Evolutionary conservation across 139 green algal species (phyloP), one percentile per base, ranked within the genome.

Genomic region (Gonium pectorale): DNA sequence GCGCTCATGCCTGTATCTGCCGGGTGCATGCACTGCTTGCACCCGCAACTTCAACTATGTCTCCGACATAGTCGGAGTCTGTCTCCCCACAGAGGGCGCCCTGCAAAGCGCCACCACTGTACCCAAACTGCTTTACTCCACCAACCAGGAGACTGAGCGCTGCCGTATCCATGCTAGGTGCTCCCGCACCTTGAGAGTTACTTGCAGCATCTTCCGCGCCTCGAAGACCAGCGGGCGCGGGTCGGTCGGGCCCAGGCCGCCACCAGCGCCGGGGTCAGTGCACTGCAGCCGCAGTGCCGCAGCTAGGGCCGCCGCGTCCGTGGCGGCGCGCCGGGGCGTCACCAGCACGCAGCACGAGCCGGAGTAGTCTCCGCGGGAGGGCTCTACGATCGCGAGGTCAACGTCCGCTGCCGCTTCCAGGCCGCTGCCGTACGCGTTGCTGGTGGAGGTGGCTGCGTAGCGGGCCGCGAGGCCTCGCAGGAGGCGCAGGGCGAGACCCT

Each of bases 261-360:
- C 68, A 3, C 26, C 43, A 11, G 9, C 27, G 1, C 33, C 5
- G 63, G 33, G 9, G 63, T 19, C 63, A 46, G 33, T 35, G 13
- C 46, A 11, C 62, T 41, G 62, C 62, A 43, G 62, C 62, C 62
- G 68, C 68, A 77, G 43, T 7, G 3, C 13, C 27, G 3, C 11
- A 27, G 68, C 43, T 43, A 77, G 68, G 8, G 68, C 68, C 43
- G 19, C 68, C 41, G 41, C 43, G 11, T 77, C 68, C 26, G 24
- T 3, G 22, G 29, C 68, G 26, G 27, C n/a, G n/a, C n/a, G 26
- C 5, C 9, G 2, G 13, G 68, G 68, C 11, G 24, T 17, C 13
- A 40, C 68, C 43, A 60, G 27, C 43, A 77, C 68, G 43, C 68
- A 60, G 29, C 68, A 60, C 0, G 68, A 60, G 38, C 68, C 68